Evolutionary conservation across 192 early-diverging fungal species (phyloP).

Genomic region (Piromyces sp.): DNA sequence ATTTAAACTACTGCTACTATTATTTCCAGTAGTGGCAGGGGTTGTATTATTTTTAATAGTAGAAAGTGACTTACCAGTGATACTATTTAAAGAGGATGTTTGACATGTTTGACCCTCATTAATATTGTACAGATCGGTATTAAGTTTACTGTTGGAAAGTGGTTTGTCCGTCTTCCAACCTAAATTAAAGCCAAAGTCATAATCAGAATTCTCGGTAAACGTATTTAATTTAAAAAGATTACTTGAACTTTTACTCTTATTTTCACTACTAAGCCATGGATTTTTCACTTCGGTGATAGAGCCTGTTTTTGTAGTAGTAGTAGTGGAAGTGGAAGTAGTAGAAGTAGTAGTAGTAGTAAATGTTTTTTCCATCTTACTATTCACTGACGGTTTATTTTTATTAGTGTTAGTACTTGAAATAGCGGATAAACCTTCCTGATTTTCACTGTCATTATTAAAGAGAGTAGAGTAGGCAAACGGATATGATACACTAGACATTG

Average conservation of each 20-base stretch:
- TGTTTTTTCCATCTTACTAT: background rate
- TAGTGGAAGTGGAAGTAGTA: no score
- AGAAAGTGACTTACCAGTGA: background rate
- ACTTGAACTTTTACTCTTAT: background rate
- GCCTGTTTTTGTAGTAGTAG: no score
- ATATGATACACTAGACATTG: background rate
- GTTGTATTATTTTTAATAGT: background rate
- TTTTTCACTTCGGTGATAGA: background rate
- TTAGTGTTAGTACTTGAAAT: background rate
- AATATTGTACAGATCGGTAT: background rate
- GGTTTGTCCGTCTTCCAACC: background rate
- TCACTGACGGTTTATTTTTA: background rate
- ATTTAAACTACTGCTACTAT: background rate
- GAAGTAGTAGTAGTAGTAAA: background rate
- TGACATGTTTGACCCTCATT: background rate
- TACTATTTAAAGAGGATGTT: background rate
- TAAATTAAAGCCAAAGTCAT: background rate
- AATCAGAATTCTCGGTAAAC: background rate
- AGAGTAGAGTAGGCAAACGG: background rate
- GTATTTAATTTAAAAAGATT: background rate
- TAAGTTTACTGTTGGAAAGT: background rate
- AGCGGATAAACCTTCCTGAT: background rate
- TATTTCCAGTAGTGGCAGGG: background rate
- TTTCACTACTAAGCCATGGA: background rate
- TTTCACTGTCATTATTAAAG: background rate